Base-by-base conservation (phyloP, 208 protist species). In the Acanthamoeba sp. region DNA sequence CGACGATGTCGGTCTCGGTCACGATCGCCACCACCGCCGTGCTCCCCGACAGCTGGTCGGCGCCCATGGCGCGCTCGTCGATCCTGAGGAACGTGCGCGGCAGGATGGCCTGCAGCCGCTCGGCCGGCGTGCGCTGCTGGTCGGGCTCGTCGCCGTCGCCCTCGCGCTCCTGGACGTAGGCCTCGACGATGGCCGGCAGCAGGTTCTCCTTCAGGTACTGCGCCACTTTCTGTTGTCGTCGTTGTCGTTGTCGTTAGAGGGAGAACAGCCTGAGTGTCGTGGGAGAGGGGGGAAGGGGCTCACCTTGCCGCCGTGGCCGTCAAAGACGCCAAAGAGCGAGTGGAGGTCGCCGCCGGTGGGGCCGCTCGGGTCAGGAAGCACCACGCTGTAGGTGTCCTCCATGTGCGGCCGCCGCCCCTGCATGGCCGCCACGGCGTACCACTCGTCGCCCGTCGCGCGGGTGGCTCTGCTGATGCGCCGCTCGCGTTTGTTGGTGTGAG, bases 361-460 rank as follows among this genome's bases (percentile, higher is more conserved):
- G 34, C 69, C 32, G 18, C n/a, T 36, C n/a, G 50, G 0, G 80
- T 89, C 80, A 29, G 80, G 80, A 24, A 36, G 57, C 34, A 78
- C 27, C 45, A 89, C 55, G 55, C 40, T 36, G 36, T 29, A 89
- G 7, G 45, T 34, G 64, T 92, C 87, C 36, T 92, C 87, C 87
- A 92, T 92, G 64, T 92, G 36, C 27, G 87, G 87, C 16, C 87
- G 36, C 3, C 34, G 29, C 38, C 87, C 87, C 59, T 92, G 87
- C 36, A 92, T 69, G 55, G 50, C 52, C 10, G 36, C 59, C 27
- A 73, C 57, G 5, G 40, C 87, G 32, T 55, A 92, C 87, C 87
- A 50, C n/a, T 2, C 80, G 24, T 36, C 69, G 69, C 24, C 34
- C 64, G 64, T 14, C 9, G 36, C 22, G 4, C 4, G 22, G 27